phyloP scores from a whole-genome alignment of 2,329 filamentous ascomycete genomes.

The Ascocoryne sarcoides region DNA sequence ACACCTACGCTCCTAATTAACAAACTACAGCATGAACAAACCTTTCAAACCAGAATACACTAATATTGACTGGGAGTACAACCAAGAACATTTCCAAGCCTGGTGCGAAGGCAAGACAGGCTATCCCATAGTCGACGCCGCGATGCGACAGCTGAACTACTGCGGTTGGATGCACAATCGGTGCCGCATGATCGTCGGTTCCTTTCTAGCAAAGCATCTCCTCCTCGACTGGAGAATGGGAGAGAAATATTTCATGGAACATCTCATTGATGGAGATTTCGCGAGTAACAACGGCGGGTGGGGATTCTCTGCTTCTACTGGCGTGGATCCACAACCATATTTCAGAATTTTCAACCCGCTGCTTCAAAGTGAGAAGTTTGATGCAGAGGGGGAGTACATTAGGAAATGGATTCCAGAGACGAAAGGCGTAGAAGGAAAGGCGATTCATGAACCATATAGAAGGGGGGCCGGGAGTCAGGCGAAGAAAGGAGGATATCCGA shows the following conservation, averaged over 20 bases:
- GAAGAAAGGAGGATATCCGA: conserved; percentile 62
- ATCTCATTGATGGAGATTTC: conserved; percentile 34
- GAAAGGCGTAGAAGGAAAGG: conserved; percentile 50
- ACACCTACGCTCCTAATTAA: background rate
- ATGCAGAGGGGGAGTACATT: conserved; percentile 70
- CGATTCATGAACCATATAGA: conserved; percentile 73
- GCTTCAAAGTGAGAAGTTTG: conserved; percentile 79
- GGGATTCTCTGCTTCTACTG: conserved; percentile 50
- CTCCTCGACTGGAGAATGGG: conserved; percentile 78
- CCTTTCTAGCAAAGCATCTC: conserved; percentile 72
- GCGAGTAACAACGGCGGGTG: conserved; percentile 29
- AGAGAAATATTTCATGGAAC: conserved; percentile 75
- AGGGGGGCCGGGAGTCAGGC: conserved; percentile 45
- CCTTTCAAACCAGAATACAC: conserved; percentile 78
- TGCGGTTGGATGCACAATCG: conserved; percentile 79
- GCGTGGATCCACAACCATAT: conserved; percentile 81
- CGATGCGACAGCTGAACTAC: conserved; percentile 67
- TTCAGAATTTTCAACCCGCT: conserved; percentile 86
- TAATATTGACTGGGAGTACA: conserved; percentile 75
- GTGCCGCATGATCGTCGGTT: conserved; percentile 75
- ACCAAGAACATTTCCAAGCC: conserved; percentile 56
- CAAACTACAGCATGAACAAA: conserved; percentile 57
- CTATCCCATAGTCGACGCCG: conserved; percentile 76
- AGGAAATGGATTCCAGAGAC: conserved; percentile 76
- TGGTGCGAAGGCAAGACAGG: conserved; percentile 73